Conservation (phyloP, 1,139 yeast genomes). For the Debaryomycetaceae sp. region DNA sequence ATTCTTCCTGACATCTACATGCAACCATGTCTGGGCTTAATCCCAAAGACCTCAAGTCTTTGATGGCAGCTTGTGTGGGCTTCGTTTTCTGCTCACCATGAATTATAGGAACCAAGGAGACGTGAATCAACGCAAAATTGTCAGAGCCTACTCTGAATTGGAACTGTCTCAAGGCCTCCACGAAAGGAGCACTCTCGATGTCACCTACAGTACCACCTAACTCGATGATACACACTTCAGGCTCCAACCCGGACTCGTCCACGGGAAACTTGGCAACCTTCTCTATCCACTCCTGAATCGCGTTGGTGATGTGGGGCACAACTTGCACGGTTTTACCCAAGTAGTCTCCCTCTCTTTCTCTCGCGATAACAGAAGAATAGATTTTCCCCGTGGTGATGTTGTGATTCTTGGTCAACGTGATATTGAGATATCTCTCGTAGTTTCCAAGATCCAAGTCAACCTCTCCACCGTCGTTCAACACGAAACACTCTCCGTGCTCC, state of each 20-base stretch:
- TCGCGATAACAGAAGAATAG: slow-evolving; percentile 88
- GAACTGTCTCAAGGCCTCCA: slow-evolving; percentile 97
- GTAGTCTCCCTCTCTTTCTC: slow-evolving; percentile 95
- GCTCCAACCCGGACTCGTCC: slow-evolving; percentile 83
- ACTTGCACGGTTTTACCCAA: slow-evolving; percentile 99
- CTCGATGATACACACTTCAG: slow-evolving; percentile 93
- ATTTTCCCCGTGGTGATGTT: slow-evolving; percentile 98
- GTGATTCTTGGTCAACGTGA: slow-evolving; percentile 89
- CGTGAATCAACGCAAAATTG: slow-evolving; percentile 94
- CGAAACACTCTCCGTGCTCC: slow-evolving; percentile 99
- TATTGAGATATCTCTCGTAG: slow-evolving; percentile 93
- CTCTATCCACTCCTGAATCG: slow-evolving; percentile 98
- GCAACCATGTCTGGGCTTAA: slow-evolving; percentile 96
- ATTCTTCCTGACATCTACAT: slow-evolving; percentile 86
- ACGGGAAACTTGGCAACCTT: slow-evolving; percentile 88
- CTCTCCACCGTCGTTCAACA: slow-evolving; percentile 97
- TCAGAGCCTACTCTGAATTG: slow-evolving; percentile 95
- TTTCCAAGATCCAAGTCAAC: slow-evolving; percentile 97
- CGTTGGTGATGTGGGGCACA: slow-evolving; percentile 95
- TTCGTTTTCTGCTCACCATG: slow-evolving; percentile 98
- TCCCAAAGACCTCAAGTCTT: slow-evolving; percentile 93
- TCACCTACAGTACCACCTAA: slow-evolving; percentile 99
- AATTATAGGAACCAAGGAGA: slow-evolving; percentile 93
- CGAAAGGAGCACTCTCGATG: slow-evolving; percentile 97
- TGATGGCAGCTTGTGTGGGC: slow-evolving; percentile 98